Evolutionary conservation across 805 yeast species (phyloP), one percentile per base, ranked within the genome.

Genomic region (Suhomyces faveliae): DNA sequence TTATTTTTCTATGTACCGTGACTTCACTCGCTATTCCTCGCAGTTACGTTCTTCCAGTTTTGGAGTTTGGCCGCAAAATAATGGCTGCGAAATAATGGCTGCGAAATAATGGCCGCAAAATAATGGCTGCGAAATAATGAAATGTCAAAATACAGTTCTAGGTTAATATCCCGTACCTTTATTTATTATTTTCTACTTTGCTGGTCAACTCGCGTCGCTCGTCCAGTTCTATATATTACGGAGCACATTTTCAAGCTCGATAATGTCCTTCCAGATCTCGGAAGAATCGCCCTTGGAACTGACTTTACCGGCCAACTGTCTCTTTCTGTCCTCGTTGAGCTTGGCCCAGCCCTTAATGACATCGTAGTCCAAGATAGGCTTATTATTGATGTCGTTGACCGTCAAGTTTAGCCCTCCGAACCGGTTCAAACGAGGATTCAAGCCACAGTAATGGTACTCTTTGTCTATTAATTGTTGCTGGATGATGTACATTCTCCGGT

Each of bases 391-490:
- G 15, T 68, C 70, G 12, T 69, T 62, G 45, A 59, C 66, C 2
- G 66, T 53, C 23, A 67, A 53, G n/a, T 69, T 51, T 9, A 73
- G 61, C 3, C 78, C 78, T 11, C 73, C 75, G 44, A 79, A 63
- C 35, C 88, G 67, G 56, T 85, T 85, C 74, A 81, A 70, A 52
- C 79, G 76, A 2, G 96, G 96, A 61, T 92, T 94, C 54, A 94
- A 69, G 0, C 97, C 97, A 43, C 87, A 84, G 48, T 71, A 66
- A 52, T 86, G 90, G 33, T 73, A 74, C 48, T 86, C 87, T 55
- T 87, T 87, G 47, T 91, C 97, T 30, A 78, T 77, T 43, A 94
- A 68, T 57, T 90, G 97, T 64, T 90, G 96, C 61, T 91, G 97
- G 17, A 92, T 71, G 29, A 89, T 84, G 59, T 87, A 88, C 60